Evolutionary conservation across 139 green algal genomes (phyloP).

Genomic region (Spirogloea muscicola): DNA sequence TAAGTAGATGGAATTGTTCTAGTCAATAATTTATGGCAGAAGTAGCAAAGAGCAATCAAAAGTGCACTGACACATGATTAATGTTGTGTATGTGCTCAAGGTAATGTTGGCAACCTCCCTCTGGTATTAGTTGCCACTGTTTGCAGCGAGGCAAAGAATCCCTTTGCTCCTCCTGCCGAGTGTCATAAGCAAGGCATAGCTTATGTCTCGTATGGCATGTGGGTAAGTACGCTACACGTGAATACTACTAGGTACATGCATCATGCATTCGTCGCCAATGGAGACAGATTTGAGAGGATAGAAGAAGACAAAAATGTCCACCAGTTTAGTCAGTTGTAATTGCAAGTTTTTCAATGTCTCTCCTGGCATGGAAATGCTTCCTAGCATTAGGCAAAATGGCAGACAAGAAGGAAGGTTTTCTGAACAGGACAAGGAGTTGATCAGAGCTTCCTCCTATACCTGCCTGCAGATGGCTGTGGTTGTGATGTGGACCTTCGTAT

Average conservation of each 20-base stretch:
- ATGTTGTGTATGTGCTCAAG: not conserved
- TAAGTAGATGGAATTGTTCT: too few species aligned
- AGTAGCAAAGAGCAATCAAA: not conserved
- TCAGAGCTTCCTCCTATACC: too few species aligned
- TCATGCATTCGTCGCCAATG: not conserved
- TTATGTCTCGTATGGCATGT: constrained; percentile 24
- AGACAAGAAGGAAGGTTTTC: too few species aligned
- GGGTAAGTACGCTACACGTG: constrained; percentile 1
- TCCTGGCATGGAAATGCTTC: too few species aligned
- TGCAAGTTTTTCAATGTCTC: not conserved
- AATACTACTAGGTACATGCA: not conserved
- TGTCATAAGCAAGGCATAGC: constrained; percentile 6
- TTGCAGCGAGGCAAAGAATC: constrained; percentile 2
- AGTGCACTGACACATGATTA: not conserved
- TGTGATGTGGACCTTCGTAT: constrained; percentile 36
- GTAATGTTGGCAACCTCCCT: constrained; percentile 18
- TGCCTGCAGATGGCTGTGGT: constrained; percentile 25
- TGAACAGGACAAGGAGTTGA: too few species aligned
- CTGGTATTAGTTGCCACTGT: not conserved
- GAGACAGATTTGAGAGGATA: not conserved
- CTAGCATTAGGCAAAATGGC: not conserved
- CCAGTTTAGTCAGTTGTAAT: not conserved
- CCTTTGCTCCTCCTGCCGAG: not conserved
- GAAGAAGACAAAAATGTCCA: not conserved
- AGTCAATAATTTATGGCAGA: too few species aligned